Conservation (phyloP, 176 grass and related monocot genomes). For the Ensete glaucum region DNA sequence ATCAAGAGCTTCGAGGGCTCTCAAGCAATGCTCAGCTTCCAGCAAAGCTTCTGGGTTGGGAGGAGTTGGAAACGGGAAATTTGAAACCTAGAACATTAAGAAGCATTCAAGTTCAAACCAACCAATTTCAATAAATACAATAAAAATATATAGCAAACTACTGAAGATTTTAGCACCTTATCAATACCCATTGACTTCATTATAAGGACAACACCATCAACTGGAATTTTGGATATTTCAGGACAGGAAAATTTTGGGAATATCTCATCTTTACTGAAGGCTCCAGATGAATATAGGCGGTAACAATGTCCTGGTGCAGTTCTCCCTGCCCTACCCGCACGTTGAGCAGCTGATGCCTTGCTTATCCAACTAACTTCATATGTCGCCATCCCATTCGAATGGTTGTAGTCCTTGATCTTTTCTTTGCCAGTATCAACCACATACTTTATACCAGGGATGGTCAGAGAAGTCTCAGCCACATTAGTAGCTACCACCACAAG, state of each 20-base stretch:
- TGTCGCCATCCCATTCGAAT: constrained; percentile 60
- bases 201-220: constrained; percentile 84
- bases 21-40: constrained; percentile 78
- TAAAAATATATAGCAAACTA: constrained; percentile 6
- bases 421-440: constrained; percentile 93
- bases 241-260: constrained; percentile 82
- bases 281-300: constrained; percentile 75
- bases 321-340: constrained; percentile 86
- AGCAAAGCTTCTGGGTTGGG: constrained; percentile 62
- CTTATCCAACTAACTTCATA: constrained; percentile 96
- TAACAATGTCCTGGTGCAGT: constrained; percentile 93
- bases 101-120: constrained; percentile 10
- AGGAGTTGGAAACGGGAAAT: constrained; percentile 90
- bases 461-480: constrained; percentile 96
- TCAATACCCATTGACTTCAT: constrained; percentile 85
- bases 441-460: constrained; percentile 92
- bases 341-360: constrained; percentile 87
- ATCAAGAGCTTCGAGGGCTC: constrained; percentile 73
- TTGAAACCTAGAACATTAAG: constrained; percentile 56
- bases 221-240: constrained; percentile 80
- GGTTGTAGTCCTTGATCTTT: constrained; percentile 87
- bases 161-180: constrained; percentile 43
- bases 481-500: constrained; percentile 94
- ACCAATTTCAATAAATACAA: constrained; percentile 7
- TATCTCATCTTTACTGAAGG: constrained; percentile 84